Percentiles rank a stretch among this genome's conserved stretches.
These are phyloP conservation scores for Rhynchosporium agropyri DNA, from an alignment of 2,329 filamentous ascomycete species.

Conservation along the genomic window DNA sequence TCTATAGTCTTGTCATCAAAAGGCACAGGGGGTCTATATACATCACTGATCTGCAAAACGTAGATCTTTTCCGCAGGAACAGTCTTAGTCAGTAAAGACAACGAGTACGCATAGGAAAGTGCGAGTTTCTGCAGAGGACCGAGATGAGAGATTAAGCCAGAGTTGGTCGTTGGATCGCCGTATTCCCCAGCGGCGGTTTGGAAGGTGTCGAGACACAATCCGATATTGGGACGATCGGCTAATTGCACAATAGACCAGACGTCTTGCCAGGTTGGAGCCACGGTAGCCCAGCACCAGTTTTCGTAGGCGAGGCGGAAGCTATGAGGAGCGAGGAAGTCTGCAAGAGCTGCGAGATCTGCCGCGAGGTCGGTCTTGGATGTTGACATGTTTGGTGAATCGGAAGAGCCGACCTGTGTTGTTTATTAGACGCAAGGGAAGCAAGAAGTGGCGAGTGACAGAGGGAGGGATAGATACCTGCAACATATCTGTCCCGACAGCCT, in stretches of 20 bases:
- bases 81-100: slow-evolving; percentile 57
- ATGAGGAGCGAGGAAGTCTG: slow-evolving; percentile 60
- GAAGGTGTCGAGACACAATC: slow-evolving; percentile 78
- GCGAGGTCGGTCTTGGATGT: slow-evolving; percentile 55
- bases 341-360: slow-evolving; percentile 63
- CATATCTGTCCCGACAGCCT: slow-evolving; percentile 68
- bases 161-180: slow-evolving; percentile 68
- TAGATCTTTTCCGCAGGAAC: slow-evolving; percentile 73
- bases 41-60: slow-evolving; percentile 74
- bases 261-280: slow-evolving; percentile 67
- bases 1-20: slow-evolving; percentile 50
- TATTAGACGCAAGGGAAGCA: slow-evolving; percentile 2
- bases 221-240: slow-evolving; percentile 67
- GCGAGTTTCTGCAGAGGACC: slow-evolving; percentile 49
- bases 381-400: slow-evolving; percentile 62
- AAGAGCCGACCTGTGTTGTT: slow-evolving; percentile 55
- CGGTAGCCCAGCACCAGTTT: slow-evolving; percentile 81
- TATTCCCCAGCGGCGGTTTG: slow-evolving; percentile 74
- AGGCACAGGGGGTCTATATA: slow-evolving; percentile 63
- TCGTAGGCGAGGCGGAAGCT: slow-evolving; percentile 71
- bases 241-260: slow-evolving; percentile 69
- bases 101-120: slow-evolving; percentile 53
- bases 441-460: slow-evolving; percentile 28
- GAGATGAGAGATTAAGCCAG: slow-evolving; percentile 57
- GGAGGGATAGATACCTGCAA: slow-evolving; percentile 57